phyloP scores from a whole-genome alignment of 257 asterid species.

The Cruciata laevipes region DNA sequence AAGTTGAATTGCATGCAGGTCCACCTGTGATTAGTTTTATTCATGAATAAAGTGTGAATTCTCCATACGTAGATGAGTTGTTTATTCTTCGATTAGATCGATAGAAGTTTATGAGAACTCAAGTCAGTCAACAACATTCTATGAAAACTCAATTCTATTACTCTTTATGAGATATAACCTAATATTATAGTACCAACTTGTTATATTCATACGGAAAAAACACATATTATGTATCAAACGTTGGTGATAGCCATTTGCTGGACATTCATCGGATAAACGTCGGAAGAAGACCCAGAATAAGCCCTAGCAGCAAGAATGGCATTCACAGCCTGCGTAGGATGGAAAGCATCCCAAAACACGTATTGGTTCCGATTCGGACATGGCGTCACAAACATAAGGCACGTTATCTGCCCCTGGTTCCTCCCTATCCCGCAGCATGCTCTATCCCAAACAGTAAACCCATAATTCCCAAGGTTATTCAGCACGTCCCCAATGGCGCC shows the following conservation, averaged over 20 bases:
- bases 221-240: conserved; percentile 14
- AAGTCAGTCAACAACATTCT: neutral
- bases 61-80: too few species aligned
- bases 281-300: conserved; percentile 55
- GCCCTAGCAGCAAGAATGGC: conserved; percentile 67
- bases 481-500: conserved; percentile 60
- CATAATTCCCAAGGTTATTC: conserved; percentile 43
- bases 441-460: conserved; percentile 49
- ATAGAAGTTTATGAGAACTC: neutral
- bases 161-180: neutral
- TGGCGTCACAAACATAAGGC: conserved; percentile 52
- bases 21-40: too few species aligned
- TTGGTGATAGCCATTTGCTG: conserved; percentile 62
- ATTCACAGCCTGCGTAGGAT: conserved; percentile 65
- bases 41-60: too few species aligned
- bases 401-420: conserved; percentile 70
- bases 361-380: conserved; percentile 50
- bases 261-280: conserved; percentile 58
- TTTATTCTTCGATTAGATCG: too few species aligned
- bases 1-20: too few species aligned
- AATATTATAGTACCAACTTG: neutral
- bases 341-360: conserved; percentile 89
- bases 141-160: neutral
- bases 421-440: conserved; percentile 84
- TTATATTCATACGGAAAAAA: too few species aligned